Evolutionary conservation across 2,329 filamentous ascomycete genomes (phyloP).

Genomic region (Trichoderma sp.): DNA sequence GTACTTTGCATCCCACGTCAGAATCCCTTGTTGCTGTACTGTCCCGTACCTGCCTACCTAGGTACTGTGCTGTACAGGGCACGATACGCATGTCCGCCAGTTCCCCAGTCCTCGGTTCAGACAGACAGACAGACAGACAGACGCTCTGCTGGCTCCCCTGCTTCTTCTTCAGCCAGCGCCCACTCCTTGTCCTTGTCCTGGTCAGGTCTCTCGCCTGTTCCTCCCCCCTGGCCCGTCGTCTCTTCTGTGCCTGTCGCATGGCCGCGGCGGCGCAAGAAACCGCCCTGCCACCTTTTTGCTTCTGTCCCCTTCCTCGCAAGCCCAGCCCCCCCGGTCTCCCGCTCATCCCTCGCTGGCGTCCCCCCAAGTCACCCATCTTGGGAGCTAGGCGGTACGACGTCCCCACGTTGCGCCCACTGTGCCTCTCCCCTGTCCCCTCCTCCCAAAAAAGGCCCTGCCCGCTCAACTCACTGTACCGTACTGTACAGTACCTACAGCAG

Average conservation of each 20-base stretch:
- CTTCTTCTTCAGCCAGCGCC: conserved; percentile 38
- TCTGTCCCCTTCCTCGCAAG: conserved; percentile 20
- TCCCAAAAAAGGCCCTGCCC: conserved; percentile 29
- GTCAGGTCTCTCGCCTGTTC: conserved; percentile 17
- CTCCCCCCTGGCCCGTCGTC: conserved; percentile 27
- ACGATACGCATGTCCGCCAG: no score
- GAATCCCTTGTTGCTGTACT: no score
- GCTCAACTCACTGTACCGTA: no score
- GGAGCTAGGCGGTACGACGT: conserved; percentile 39
- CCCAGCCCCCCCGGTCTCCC: conserved; percentile 26
- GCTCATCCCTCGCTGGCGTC: conserved; percentile 28
- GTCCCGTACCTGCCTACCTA: no score
- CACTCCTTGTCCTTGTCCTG: conserved; percentile 30
- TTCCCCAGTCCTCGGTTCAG: conserved; percentile 33
- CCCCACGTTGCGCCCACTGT: conserved; percentile 34
- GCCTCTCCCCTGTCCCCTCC: no score
- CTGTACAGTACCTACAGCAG: no score
- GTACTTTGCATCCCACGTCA: conserved; percentile 41
- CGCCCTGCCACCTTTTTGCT: conserved; percentile 28
- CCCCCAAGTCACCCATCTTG: conserved; percentile 24
- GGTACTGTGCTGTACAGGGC: no score
- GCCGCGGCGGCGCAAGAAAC: conserved; percentile 28
- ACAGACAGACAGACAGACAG: conserved; percentile 30
- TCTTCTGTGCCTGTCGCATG: conserved; percentile 16
- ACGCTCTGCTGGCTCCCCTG: conserved; percentile 39